A percentile compares a stretch with the other conserved stretches of the same genome.
Evolutionary conservation across 257 asterid species (phyloP).

Genomic region (Ehretia macrophylla): DNA sequence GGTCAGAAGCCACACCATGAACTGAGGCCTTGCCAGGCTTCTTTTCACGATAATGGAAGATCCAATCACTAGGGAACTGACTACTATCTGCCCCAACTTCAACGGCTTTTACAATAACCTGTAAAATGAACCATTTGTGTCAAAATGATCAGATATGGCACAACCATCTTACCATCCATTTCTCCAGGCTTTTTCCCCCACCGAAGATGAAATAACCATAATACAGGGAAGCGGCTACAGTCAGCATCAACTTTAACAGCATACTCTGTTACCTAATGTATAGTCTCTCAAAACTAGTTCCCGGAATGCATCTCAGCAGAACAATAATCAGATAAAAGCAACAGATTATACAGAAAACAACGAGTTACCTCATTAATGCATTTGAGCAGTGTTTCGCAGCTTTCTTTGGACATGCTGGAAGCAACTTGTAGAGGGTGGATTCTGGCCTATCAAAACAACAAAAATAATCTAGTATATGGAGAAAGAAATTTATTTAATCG

Average conservation of each 20-base stretch:
- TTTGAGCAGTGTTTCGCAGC: slow-evolving; percentile 63
- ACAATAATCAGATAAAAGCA: slow-evolving; percentile 1
- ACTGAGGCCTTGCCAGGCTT: slow-evolving; percentile 89
- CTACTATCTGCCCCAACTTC: slow-evolving; percentile 93
- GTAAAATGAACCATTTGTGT: slow-evolving; percentile 48
- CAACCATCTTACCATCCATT: slow-evolving; percentile 72
- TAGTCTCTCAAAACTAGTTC: slow-evolving; percentile 44
- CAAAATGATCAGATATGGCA: slow-evolving; percentile 26
- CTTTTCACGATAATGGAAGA: slow-evolving; percentile 94
- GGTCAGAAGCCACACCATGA: slow-evolving; percentile 89
- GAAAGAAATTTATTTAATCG: not conserved
- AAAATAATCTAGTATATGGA: not conserved
- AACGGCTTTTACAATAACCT: slow-evolving; percentile 76
- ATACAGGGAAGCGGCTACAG: slow-evolving; percentile 74
- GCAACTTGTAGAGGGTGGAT: slow-evolving; percentile 82
- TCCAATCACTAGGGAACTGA: slow-evolving; percentile 90
- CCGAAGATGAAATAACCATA: slow-evolving; percentile 95
- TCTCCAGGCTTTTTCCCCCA: slow-evolving; percentile 97
- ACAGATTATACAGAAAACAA: slow-evolving; percentile 13
- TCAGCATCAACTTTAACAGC: slow-evolving; percentile 91
- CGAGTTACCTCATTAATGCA: slow-evolving; percentile 72
- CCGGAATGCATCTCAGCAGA: slow-evolving; percentile 21
- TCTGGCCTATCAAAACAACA: slow-evolving; percentile 60
- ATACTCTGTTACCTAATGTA: slow-evolving; percentile 66
- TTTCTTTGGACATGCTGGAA: slow-evolving; percentile 72